Base-by-base conservation (phyloP, 768 basidiomycete species). In the Amanita fuliginea region DNA sequence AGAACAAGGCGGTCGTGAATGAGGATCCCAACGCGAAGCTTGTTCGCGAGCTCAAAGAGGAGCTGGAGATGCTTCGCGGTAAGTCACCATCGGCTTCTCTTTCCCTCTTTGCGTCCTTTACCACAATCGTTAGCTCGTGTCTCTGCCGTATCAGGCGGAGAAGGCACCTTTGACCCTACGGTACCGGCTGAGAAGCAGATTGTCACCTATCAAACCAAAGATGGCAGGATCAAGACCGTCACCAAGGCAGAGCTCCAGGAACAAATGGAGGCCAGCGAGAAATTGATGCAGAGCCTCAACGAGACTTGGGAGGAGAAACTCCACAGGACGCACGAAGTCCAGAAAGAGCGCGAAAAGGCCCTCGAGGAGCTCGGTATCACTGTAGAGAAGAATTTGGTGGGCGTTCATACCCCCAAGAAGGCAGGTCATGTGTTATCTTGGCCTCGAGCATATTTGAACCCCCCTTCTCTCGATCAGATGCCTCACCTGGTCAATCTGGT, bases 21-120 rank as follows among this genome's bases (percentile, higher is more conserved):
- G 96, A 99, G 70, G 96, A 99, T 76, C 96, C 96, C 28, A 99
- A 97, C 59, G 95, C 95, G 61, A 97, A 92, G 72, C 85, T 99
- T 51, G 94, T 99, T 51, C 84, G 94, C 42, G 95, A 98, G 67
- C 86, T 99, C 64, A 99, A 98, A 67, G 96, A 98, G 71, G 96
- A 99, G 67, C 72, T 99, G 39, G 90, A 95, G 63, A 73, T 87
- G 69, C 83, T 97, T 41, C 78, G 92, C 73, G 84, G 84, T 83
- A 65, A 60, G 70, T 62, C 59, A 55, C 51, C 51, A 63, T 59
- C 62, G 63, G 59, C 59, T 49, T 55, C 9, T 51, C 58, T 50
- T 47, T 48, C 24, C 33, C 32, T 53, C 32, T 52, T 40, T 44
- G 54, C 53, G 42, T 54, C 46, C 52, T 41, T 32, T 32, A 55